A percentile compares a stretch with the other conserved stretches of the same genome.
Conservation (phyloP, 2,329 filamentous ascomycete species). For the Pseudogymnoascus sp. region DNA sequence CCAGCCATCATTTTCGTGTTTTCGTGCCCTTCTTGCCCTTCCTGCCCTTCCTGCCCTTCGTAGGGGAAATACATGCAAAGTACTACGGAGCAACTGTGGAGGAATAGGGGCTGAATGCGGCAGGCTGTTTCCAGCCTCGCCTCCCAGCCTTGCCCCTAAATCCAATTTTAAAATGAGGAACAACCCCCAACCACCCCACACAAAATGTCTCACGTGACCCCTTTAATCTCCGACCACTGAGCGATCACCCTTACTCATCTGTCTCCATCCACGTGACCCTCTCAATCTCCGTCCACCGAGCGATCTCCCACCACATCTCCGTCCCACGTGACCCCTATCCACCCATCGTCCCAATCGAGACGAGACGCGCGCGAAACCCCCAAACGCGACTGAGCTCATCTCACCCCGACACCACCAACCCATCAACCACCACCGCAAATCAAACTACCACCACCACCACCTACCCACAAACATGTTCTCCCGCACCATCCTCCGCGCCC, state of each 20-base stretch:
- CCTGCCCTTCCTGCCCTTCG: background rate
- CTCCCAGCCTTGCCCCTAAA: background rate
- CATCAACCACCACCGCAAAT: background rate
- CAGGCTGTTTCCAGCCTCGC: background rate
- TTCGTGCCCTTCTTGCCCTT: background rate
- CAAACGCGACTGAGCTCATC: conserved; percentile 4
- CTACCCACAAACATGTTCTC: conserved; percentile 3
- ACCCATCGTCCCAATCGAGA: background rate
- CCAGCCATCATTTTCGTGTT: background rate
- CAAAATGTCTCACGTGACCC: background rate
- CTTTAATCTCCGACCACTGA: background rate
- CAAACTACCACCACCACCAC: background rate
- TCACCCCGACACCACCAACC: background rate
- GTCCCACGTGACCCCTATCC: background rate
- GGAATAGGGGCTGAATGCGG: background rate
- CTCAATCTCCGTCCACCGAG: background rate
- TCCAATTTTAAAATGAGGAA: background rate
- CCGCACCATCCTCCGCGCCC: conserved; percentile 18
- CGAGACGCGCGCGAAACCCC: background rate
- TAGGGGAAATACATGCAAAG: background rate
- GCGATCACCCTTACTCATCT: background rate
- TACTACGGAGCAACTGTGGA: background rate
- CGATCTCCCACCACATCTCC: background rate
- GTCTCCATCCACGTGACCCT: background rate
- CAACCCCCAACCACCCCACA: background rate